A percentile compares a stretch with the other conserved stretches of the same genome.
Evolutionary conservation across 78 protist genomes (phyloP).

Genomic region (Cavenderia fasciculata): DNA sequence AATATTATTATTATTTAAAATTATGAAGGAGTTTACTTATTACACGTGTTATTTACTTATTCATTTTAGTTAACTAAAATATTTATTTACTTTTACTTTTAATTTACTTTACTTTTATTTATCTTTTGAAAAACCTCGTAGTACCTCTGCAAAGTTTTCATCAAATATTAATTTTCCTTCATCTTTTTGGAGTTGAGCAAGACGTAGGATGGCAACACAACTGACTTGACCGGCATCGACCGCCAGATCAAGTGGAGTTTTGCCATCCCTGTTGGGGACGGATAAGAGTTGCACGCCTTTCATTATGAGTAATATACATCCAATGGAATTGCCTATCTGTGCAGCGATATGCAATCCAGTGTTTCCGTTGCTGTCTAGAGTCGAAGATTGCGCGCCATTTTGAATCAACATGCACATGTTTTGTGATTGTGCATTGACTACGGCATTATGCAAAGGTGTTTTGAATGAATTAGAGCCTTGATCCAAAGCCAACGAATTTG

Average conservation of each 20-base stretch:
- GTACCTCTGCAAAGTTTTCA: conserved; percentile 58
- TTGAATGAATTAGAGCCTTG: not conserved
- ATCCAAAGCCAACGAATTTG: conserved; percentile 19
- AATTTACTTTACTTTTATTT: too few relatives aligned
- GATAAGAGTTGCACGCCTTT: conserved; percentile 39
- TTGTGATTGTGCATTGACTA: not conserved
- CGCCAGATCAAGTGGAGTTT: conserved; percentile 75
- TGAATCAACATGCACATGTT: conserved; percentile 55
- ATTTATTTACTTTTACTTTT: too few relatives aligned
- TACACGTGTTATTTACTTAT: too few relatives aligned
- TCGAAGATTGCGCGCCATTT: conserved; percentile 36
- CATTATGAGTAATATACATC: conserved; percentile 51
- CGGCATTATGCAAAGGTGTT: conserved; percentile 57
- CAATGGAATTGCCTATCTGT: conserved; percentile 22
- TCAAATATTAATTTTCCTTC: conserved; percentile 67
- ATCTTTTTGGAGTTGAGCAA: conserved; percentile 69
- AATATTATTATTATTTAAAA: too few relatives aligned
- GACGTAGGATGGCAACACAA: conserved; percentile 75
- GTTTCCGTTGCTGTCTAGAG: conserved; percentile 32
- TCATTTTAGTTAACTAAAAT: too few relatives aligned
- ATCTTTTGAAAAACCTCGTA: conserved; percentile 27
- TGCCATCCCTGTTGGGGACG: conserved; percentile 7
- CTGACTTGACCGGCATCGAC: conserved; percentile 74
- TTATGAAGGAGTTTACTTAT: too few relatives aligned
- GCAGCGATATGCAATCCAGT: conserved; percentile 39